phyloP scores from a whole-genome alignment of 371 early-diverging fungal genomes.

The Mucor indicus region DNA sequence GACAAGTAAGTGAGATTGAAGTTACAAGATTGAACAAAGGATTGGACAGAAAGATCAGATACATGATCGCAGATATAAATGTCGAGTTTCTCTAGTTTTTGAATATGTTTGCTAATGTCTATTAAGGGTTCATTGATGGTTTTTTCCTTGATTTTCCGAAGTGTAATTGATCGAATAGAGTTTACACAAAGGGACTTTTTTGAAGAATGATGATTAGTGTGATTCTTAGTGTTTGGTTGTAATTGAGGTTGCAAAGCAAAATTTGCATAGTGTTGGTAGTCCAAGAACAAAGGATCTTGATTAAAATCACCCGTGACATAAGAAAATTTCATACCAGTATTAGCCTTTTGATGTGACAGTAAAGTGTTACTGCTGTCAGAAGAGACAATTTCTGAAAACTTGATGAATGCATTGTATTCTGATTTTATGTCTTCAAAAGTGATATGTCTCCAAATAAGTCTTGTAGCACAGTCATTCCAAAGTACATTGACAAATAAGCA shows the following conservation, averaged over 20 bases:
- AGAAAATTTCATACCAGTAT: neutral
- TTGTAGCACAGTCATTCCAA: slow-evolving; percentile 30
- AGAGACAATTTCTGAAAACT: slow-evolving; percentile 11
- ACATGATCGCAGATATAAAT: slow-evolving; percentile 57
- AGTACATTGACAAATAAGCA: slow-evolving; percentile 22
- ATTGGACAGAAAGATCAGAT: slow-evolving; percentile 34
- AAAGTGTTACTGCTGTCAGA: neutral
- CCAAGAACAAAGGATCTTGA: too few relatives aligned
- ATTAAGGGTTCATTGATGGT: slow-evolving; percentile 28
- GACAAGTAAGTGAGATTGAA: slow-evolving; percentile 41
- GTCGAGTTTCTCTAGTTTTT: slow-evolving; percentile 29
- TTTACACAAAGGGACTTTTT: slow-evolving; percentile 5
- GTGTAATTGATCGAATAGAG: slow-evolving; percentile 27
- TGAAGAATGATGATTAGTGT: neutral
- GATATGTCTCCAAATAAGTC: slow-evolving; percentile 25
- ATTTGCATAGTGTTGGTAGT: too few relatives aligned
- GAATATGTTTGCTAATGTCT: slow-evolving; percentile 15
- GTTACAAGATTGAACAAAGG: slow-evolving; percentile 29
- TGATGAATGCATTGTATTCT: slow-evolving; percentile 22
- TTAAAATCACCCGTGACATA: neutral
- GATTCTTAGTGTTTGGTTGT: neutral
- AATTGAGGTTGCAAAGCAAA: neutral
- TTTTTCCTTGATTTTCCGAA: slow-evolving; percentile 41
- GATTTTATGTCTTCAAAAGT: slow-evolving; percentile 26
- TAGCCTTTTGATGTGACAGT: neutral